A percentile compares a stretch with the other conserved stretches of the same genome.
Conservation (phyloP, 352 stramenopile genomes). For the Phytophthora crassamura region DNA sequence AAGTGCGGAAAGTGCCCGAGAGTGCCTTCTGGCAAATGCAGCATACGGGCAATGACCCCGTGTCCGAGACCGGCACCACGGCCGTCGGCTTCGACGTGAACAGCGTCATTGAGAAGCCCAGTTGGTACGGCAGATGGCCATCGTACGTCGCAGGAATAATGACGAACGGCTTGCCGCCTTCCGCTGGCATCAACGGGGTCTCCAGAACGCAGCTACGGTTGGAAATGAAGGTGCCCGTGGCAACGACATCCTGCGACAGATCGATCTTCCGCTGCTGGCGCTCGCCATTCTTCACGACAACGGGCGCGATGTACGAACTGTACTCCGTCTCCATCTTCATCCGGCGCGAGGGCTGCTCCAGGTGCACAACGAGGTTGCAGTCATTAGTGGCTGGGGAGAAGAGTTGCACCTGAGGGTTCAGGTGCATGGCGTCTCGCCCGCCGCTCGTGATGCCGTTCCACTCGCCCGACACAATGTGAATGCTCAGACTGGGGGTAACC, state of each 20-base stretch:
- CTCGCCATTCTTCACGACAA: slow-evolving; percentile 81
- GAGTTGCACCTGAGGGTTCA: slow-evolving; percentile 88
- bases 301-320: slow-evolving; percentile 72
- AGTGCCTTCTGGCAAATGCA: slow-evolving; percentile 72
- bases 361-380: slow-evolving; percentile 60
- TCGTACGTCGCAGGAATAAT: slow-evolving; percentile 78
- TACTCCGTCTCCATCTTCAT: slow-evolving; percentile 83
- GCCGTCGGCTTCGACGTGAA: slow-evolving; percentile 71
- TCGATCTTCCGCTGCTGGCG: slow-evolving; percentile 81
- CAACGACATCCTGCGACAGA: slow-evolving; percentile 76
- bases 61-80: slow-evolving; percentile 67
- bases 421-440: slow-evolving; percentile 80
- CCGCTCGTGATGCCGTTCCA: slow-evolving; percentile 86
- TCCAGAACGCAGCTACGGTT: slow-evolving; percentile 82
- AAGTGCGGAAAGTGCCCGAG: slow-evolving; percentile 71
- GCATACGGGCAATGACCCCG: slow-evolving; percentile 64
- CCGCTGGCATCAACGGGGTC: slow-evolving; percentile 47
- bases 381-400: slow-evolving; percentile 64
- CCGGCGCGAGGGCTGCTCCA: slow-evolving; percentile 81
- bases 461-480: slow-evolving; percentile 78
- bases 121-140: slow-evolving; percentile 53
- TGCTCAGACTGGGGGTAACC: slow-evolving; percentile 58
- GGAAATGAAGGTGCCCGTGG: slow-evolving; percentile 87
- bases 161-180: slow-evolving; percentile 58
- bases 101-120: slow-evolving; percentile 62